Evolutionary conservation across 2,329 filamentous ascomycete genomes (phyloP), one percentile per base, ranked within the genome.

Genomic region (Nectriaceae sp.): DNA sequence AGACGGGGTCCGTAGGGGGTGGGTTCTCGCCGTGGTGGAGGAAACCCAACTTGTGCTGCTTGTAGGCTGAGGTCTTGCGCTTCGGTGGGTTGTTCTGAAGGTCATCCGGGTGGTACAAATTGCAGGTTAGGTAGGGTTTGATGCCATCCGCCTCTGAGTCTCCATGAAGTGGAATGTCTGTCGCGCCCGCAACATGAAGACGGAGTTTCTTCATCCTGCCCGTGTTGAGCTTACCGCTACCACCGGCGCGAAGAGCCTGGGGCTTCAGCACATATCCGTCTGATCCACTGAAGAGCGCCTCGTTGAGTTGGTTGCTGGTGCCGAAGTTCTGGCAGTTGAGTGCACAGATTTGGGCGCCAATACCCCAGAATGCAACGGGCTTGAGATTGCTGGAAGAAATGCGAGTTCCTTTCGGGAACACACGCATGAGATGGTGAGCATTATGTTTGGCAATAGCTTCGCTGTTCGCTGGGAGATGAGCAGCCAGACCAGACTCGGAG

Each of bases 251-350:
- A 1, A 88, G 71, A 1, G 78, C 73, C 0, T 76, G 74, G 0
- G 85, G 85, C 63, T 88, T 88, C 19, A 88, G 70, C 1, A 88
- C 78, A 58, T 81, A 88, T 6, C 85, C 85, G 21, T 82, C 80
- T 0, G 83, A 82, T 11, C 83, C 83, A 40, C 73, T 76, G 65
- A 88, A 88, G 1, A 88, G 71, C 0, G 84, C 85, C 59, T 87
- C 83, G 61, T 88, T 88, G 55, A 88, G 72, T 65, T 88, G 85
- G 70, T 85, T 84, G 59, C 77, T 77, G 5, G 78, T 77, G 26
- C 82, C 83, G 54, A 87, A 88, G 0, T 78, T 85, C 60, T 88
- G 85, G 80, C 84, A 85, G 67, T 88, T 88, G 44, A 88, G 73
- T 3, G 85, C 85, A 61, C 83, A 87, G 40, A 88, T 83, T 58